Conservation (phyloP, 2,329 filamentous ascomycete species). For the Fusarium agapanthi region DNA sequence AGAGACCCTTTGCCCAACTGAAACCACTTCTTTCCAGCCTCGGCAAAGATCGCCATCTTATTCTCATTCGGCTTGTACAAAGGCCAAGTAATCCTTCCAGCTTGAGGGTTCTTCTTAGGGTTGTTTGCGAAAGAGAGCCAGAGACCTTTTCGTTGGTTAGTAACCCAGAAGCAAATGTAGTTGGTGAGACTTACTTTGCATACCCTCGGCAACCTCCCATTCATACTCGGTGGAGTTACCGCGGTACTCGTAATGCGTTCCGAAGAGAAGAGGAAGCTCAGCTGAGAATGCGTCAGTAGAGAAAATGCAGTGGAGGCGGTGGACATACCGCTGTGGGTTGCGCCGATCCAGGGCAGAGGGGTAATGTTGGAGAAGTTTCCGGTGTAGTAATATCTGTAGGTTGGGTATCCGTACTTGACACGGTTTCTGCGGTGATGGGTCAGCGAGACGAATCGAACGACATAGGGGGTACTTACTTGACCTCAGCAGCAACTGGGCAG, state of each 20-base stretch:
- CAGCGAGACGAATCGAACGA: rapidly evolving
- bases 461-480: neutral
- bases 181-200: neutral
- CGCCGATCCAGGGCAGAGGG: conserved; percentile 5
- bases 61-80: neutral
- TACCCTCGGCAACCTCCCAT: conserved; percentile 4
- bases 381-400: conserved; percentile 12
- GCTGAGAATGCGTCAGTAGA: neutral
- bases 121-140: conserved; percentile 7
- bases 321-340: neutral
- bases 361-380: conserved; percentile 16
- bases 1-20: neutral
- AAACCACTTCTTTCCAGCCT: conserved; percentile 1
- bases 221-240: conserved; percentile 9
- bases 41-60: neutral
- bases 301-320: rapidly evolving
- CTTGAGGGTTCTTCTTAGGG: neutral
- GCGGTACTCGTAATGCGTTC: conserved; percentile 14
- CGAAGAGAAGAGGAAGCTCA: conserved; percentile 1
- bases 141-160: neutral
- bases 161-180: rapidly evolving
- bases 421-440: rapidly evolving
- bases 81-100: neutral
- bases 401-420: conserved; percentile 1
- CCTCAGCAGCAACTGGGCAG: conserved; percentile 10